Evolutionary conservation across 495 filamentous ascomycete genomes (phyloP), one percentile per base, ranked within the genome.

Genomic region (Penicillium dipodomyicola): DNA sequence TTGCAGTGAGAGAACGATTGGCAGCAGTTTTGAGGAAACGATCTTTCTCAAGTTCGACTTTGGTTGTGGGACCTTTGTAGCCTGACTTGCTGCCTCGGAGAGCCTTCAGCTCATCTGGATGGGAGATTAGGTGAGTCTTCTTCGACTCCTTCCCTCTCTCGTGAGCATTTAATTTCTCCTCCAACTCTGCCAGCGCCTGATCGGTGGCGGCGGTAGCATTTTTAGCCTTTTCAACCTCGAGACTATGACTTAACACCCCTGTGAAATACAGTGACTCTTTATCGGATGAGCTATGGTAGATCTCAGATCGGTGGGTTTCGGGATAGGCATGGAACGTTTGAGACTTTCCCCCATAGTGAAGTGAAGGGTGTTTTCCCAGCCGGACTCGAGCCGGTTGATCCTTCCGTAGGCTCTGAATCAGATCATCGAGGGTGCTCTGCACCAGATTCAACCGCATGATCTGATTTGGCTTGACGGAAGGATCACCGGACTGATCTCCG

Each of bases 361-460:
- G 68, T 42, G 74, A 77, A 57, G 80, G 70, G 58, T 72, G 70
- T 59, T 76, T 78, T 46, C 77, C 76, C 51, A 79, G 66, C 39
- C 70, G 72, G 40, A 79, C 63, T 63, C 74, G 67, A 63, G 80
- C 81, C 56, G 84, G 80, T 30, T 86, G 82, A 67, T 83, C 84
- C 64, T 80, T 76, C 41, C 83, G 80, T 20, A 88, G 80, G 61
- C 78, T 83, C 59, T 82, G 79, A 55, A 91, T 85, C 70, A 92
- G 82, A 30, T 90, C 83, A 63, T 89, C 83, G 57, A 91, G 81
- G 32, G 85, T 78, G 54, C 71, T 80, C 69, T 88, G 81, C 58
- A 77, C 81, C 55, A 92, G 70, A 25, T 81, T 82, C 55, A 92
- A 70, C 57, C 85, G 85, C 74, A 92, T 84, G 53, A 80, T 74